These are phyloP conservation scores for Tarenaya hassleriana DNA, from an alignment of 345 rosid species.

Conservation along the genomic window DNA sequence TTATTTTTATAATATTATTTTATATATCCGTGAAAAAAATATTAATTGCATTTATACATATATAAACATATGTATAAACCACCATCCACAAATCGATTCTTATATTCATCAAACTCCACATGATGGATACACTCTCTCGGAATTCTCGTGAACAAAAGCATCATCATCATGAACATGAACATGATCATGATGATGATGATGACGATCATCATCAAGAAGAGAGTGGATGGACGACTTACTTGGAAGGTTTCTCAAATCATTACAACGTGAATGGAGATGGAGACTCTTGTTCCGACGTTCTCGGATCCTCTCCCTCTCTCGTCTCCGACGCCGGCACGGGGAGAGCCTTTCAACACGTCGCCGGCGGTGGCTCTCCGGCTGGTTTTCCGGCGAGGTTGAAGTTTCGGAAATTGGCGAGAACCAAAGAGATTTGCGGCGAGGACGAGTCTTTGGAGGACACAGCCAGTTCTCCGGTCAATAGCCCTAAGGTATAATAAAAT, in stretches of 20 bases:
- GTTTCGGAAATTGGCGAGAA: slow-evolving; percentile 43
- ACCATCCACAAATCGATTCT: no score
- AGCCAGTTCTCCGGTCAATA: slow-evolving; percentile 79
- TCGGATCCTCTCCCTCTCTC: slow-evolving; percentile 43
- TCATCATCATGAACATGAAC: slow-evolving; percentile 11
- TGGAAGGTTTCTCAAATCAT: slow-evolving; percentile 52
- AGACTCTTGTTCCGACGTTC: slow-evolving; percentile 37
- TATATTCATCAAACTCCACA: slow-evolving; percentile 19
- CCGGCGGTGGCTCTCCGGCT: slow-evolving; percentile 1
- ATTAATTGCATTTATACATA: slow-evolving; percentile 18
- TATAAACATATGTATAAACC: slow-evolving; percentile 7
- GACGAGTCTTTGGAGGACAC: slow-evolving; percentile 91
- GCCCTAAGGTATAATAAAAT: slow-evolving; percentile 54
- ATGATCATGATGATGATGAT: slow-evolving; percentile 11
- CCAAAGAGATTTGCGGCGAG: slow-evolving; percentile 32
- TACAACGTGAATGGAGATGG: slow-evolving; percentile 18
- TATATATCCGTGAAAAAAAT: slow-evolving; percentile 13
- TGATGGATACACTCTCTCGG: slow-evolving; percentile 30
- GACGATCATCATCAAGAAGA: slow-evolving; percentile 38
- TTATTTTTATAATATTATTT: slow-evolving; percentile 9
- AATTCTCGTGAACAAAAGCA: slow-evolving; percentile 24
- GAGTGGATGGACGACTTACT: slow-evolving; percentile 89
- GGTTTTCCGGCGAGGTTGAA: slow-evolving; percentile 34
- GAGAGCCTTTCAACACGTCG: slow-evolving; percentile 29
- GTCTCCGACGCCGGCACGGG: slow-evolving; percentile 68